Conservation (phyloP, 1,139 yeast species). For the Entelexis paramagnoliae region DNA sequence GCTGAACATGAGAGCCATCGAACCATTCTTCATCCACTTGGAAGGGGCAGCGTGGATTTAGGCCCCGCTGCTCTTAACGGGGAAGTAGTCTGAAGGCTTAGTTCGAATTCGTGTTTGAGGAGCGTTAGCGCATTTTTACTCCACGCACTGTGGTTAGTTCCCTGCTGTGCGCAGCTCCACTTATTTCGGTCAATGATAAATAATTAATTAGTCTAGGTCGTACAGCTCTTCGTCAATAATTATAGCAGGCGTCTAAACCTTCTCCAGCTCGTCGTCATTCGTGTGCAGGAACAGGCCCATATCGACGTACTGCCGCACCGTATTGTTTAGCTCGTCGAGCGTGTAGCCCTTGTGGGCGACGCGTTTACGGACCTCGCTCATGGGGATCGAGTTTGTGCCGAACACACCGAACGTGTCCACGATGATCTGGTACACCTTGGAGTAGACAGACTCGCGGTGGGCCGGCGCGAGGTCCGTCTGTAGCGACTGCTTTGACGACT, state of each 20-base stretch:
- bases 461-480: constrained; percentile 31
- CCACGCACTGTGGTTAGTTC: no score
- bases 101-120: no score
- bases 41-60: no score
- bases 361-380: constrained; percentile 54
- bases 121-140: no score
- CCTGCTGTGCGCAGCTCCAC: no score
- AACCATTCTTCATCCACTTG: no score
- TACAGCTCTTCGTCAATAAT: background rate
- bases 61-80: no score
- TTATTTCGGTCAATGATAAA: background rate
- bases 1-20: no score
- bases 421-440: constrained; percentile 54
- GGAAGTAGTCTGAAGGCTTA: no score
- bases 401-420: constrained; percentile 46
- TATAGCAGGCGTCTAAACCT: constrained; percentile 18
- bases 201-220: background rate
- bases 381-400: constrained; percentile 40
- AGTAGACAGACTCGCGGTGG: constrained; percentile 40
- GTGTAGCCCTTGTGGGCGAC: constrained; percentile 79
- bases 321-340: constrained; percentile 61
- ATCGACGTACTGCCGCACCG: constrained; percentile 63
- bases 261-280: constrained; percentile 23
- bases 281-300: constrained; percentile 57
- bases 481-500: constrained; percentile 77